phyloP scores from a whole-genome alignment of 306 rosid species.

The Castanea crenata region DNA sequence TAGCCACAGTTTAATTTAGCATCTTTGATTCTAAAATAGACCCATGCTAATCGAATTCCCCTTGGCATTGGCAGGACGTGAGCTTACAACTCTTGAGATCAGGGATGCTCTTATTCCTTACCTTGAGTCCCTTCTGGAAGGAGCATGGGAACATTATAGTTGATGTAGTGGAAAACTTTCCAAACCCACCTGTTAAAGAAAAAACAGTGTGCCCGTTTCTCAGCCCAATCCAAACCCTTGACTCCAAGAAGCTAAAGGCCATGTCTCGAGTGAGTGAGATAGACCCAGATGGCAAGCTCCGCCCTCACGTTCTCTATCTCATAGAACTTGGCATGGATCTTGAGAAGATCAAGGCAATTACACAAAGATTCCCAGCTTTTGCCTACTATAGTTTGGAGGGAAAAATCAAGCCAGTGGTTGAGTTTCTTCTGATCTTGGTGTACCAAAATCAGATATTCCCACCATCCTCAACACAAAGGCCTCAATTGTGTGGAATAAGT shows the following conservation, averaged over 20 bases:
- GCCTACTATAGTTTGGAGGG: slow-evolving; percentile 89
- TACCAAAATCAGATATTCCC: slow-evolving; percentile 66
- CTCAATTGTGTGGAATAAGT: slow-evolving; percentile 94
- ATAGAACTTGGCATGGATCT: slow-evolving; percentile 79
- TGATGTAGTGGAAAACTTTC: slow-evolving; percentile 68
- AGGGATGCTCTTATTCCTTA: slow-evolving; percentile 75
- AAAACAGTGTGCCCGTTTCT: slow-evolving; percentile 31
- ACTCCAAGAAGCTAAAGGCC: slow-evolving; percentile 61
- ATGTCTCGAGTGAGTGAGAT: slow-evolving; percentile 60
- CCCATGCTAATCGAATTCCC: slow-evolving; percentile 21
- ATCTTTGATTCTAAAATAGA: slow-evolving; percentile 7
- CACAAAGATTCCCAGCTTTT: slow-evolving; percentile 64
- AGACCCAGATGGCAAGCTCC: slow-evolving; percentile 65
- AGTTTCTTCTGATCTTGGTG: slow-evolving; percentile 87
- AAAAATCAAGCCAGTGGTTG: slow-evolving; percentile 83
- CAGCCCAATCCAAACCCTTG: slow-evolving; percentile 33
- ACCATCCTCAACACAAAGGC: slow-evolving; percentile 71
- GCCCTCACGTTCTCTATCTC: slow-evolving; percentile 75
- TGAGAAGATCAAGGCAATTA: slow-evolving; percentile 65
- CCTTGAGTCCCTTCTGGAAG: slow-evolving; percentile 76
- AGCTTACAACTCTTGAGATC: slow-evolving; percentile 89
- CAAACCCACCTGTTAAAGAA: slow-evolving; percentile 57
- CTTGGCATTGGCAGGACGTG: slow-evolving; percentile 66
- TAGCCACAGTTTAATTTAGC: not conserved
- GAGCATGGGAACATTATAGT: slow-evolving; percentile 56